phyloP scores from a whole-genome alignment of 768 basidiomycete genomes.

The Boletellus ananiceps region DNA sequence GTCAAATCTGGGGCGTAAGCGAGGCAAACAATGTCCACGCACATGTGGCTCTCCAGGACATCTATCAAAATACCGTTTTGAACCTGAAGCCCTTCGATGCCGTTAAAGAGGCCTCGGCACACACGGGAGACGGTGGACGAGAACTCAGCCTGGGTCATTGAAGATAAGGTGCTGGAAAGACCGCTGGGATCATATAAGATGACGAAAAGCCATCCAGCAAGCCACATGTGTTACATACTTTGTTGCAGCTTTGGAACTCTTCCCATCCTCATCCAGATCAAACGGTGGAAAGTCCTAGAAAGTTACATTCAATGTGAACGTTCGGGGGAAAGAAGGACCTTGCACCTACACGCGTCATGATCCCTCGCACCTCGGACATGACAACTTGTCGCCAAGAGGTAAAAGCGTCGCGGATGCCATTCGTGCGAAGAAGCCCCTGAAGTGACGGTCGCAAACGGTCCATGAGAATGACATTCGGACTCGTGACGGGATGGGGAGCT shows the following conservation, averaged over 20 bases:
- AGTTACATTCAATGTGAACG: not conserved
- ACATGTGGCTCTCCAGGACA: slow-evolving; percentile 49
- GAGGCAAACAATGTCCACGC: slow-evolving; percentile 10
- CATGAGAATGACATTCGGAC: slow-evolving; percentile 43
- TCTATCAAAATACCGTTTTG: slow-evolving; percentile 57
- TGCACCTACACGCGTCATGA: slow-evolving; percentile 55
- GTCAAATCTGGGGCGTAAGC: slow-evolving; percentile 1
- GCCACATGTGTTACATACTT: slow-evolving; percentile 17
- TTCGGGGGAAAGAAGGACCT: not conserved
- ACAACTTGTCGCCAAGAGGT: slow-evolving; percentile 68
- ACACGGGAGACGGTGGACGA: slow-evolving; percentile 54
- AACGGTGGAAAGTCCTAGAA: slow-evolving; percentile 57
- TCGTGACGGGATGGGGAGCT: slow-evolving; percentile 10
- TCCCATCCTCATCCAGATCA: slow-evolving; percentile 51
- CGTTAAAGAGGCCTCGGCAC: slow-evolving; percentile 57
- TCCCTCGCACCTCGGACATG: slow-evolving; percentile 51
- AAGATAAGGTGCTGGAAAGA: slow-evolving; percentile 54
- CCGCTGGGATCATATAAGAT: slow-evolving; percentile 19
- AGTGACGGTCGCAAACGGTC: slow-evolving; percentile 70
- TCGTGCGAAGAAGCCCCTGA: slow-evolving; percentile 71
- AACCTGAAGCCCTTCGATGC: slow-evolving; percentile 61
- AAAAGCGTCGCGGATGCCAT: slow-evolving; percentile 63
- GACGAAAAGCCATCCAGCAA: not conserved
- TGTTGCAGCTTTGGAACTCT: slow-evolving; percentile 26
- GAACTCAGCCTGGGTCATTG: slow-evolving; percentile 68